These are phyloP conservation scores for Eucalyptus erythrocorys DNA, from an alignment of 345 rosid genomes.

Conservation along the genomic window DNA sequence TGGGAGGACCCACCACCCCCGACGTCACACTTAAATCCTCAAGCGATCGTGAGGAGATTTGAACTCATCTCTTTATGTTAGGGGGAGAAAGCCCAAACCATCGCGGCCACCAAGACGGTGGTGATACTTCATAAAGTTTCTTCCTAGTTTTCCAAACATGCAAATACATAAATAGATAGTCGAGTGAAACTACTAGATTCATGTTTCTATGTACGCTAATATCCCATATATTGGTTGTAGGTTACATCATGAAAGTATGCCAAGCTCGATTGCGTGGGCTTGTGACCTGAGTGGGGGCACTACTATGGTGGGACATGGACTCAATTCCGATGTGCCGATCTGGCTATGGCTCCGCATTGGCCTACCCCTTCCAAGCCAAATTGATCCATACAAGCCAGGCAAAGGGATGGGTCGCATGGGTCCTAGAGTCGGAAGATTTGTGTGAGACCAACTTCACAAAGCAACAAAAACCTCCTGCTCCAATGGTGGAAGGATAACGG, in stretches of 20 bases:
- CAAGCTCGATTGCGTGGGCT: background rate
- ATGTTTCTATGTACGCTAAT: background rate
- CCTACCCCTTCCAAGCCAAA: slow-evolving; percentile 18
- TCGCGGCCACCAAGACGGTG: too few species aligned
- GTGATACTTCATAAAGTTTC: background rate
- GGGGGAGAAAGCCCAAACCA: too few species aligned
- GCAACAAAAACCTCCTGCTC: slow-evolving; percentile 26
- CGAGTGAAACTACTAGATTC: background rate
- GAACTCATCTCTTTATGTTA: too few species aligned
- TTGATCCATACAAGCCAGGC: background rate
- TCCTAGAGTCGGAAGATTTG: slow-evolving; percentile 9
- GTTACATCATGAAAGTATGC: background rate
- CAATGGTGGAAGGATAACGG: slow-evolving; percentile 21
- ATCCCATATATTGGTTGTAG: background rate
- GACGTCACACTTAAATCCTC: too few species aligned
- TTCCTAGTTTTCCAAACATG: background rate
- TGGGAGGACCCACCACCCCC: too few species aligned
- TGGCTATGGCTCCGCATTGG: background rate
- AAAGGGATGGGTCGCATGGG: background rate
- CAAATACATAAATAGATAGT: background rate
- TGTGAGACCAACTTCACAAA: slow-evolving; percentile 37
- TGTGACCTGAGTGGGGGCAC: slow-evolving; percentile 6
- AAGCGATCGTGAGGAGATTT: too few species aligned
- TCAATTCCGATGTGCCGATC: background rate
- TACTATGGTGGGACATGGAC: background rate